A percentile compares a stretch with the other conserved stretches of the same genome.
Evolutionary conservation across 2,329 filamentous ascomycete species (phyloP).

Genomic region (Hortaea werneckii): DNA sequence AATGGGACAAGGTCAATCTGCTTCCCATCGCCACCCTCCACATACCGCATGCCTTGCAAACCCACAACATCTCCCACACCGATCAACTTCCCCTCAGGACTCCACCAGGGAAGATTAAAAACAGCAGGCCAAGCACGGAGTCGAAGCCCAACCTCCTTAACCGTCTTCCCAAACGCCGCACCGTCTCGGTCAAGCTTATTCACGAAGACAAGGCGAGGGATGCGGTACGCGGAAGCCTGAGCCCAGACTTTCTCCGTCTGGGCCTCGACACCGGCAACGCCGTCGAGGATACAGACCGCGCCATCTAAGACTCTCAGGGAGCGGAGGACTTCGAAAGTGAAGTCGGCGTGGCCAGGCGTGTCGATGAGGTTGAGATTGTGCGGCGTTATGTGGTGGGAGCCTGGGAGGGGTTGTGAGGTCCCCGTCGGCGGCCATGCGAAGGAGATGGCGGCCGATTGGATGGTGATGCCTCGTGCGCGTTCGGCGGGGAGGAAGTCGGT

Average conservation of each 20-base stretch:
- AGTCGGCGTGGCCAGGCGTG: slow-evolving; percentile 93
- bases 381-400: slow-evolving; percentile 30
- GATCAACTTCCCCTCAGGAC: slow-evolving; percentile 59
- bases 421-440: slow-evolving; percentile 68
- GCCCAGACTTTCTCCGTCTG: slow-evolving; percentile 96
- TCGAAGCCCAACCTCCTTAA: slow-evolving; percentile 72
- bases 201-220: slow-evolving; percentile 71
- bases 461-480: slow-evolving; percentile 85
- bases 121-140: slow-evolving; percentile 79
- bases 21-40: slow-evolving; percentile 55
- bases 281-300: slow-evolving; percentile 85
- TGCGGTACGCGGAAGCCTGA: slow-evolving; percentile 74
- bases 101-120: slow-evolving; percentile 93
- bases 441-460: slow-evolving; percentile 92
- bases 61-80: slow-evolving; percentile 79
- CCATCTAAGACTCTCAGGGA: slow-evolving; percentile 82
- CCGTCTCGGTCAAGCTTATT: slow-evolving; percentile 82
- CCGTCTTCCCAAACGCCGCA: slow-evolving; percentile 70
- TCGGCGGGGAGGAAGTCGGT: slow-evolving; percentile 95
- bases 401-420: slow-evolving; percentile 3
- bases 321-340: slow-evolving; percentile 89
- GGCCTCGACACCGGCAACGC: slow-evolving; percentile 87
- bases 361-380: slow-evolving; percentile 88
- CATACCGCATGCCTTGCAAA: slow-evolving; percentile 65
- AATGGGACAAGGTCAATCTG: slow-evolving; percentile 41